phyloP scores from a whole-genome alignment of 345 rosid genomes.

The Ceriops tagal region DNA sequence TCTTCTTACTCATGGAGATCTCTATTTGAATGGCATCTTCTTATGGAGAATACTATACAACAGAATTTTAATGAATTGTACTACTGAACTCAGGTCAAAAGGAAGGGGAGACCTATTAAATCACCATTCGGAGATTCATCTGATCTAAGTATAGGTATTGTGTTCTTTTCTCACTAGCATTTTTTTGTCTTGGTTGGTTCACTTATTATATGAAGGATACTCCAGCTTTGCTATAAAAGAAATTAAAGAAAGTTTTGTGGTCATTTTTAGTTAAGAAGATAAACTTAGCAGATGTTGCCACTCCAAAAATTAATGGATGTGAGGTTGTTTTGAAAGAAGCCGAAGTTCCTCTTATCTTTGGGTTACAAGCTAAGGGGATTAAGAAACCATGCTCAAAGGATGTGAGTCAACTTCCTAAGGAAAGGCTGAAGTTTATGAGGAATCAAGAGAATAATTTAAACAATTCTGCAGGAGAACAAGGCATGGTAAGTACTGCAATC shows the following conservation, averaged over 20 bases:
- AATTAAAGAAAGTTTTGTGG: slow-evolving; percentile 1
- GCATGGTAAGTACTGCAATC: slow-evolving; percentile 30
- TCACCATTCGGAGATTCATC: slow-evolving; percentile 25
- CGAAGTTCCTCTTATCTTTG: slow-evolving; percentile 34
- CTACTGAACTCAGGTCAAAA: slow-evolving; percentile 28
- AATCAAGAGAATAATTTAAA: slow-evolving; percentile 18
- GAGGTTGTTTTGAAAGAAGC: slow-evolving; percentile 28
- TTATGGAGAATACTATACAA: slow-evolving; percentile 32
- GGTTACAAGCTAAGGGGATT: slow-evolving; percentile 29
- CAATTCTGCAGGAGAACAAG: slow-evolving; percentile 24
- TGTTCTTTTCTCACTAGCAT: not conserved
- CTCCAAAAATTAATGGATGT: slow-evolving; percentile 16
- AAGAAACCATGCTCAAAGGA: not conserved
- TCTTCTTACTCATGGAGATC: not conserved
- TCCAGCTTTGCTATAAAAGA: not conserved
- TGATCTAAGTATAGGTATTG: slow-evolving; percentile 22
- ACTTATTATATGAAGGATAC: slow-evolving; percentile 8
- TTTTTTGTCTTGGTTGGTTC: not conserved
- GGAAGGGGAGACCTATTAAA: slow-evolving; percentile 35
- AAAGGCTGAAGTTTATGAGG: slow-evolving; percentile 22
- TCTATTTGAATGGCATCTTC: not conserved
- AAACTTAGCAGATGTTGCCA: slow-evolving; percentile 13
- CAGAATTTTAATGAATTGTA: slow-evolving; percentile 30
- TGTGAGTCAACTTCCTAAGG: slow-evolving; percentile 9
- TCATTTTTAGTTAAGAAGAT: slow-evolving; percentile 34